Conservation (phyloP, 1,139 yeast species). For the Magnusiomyces sp. region DNA sequence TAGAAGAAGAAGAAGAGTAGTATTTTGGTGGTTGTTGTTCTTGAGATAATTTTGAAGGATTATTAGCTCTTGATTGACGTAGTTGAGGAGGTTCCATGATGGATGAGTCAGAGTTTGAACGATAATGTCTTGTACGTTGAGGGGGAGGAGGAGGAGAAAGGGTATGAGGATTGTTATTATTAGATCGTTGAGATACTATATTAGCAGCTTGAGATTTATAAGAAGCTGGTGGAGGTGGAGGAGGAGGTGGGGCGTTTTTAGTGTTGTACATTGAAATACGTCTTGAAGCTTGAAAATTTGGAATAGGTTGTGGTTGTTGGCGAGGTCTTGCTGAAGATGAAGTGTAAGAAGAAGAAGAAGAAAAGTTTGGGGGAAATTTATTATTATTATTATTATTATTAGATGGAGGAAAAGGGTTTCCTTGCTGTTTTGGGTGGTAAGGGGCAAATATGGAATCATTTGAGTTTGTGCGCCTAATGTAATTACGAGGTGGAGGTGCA, state of each 20-base stretch:
- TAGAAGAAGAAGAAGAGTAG: background rate
- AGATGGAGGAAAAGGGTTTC: background rate
- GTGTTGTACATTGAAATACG: too few relatives aligned
- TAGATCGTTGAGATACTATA: background rate
- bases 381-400: too few relatives aligned
- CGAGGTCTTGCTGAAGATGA: background rate
- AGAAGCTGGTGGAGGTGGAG: conserved; percentile 3
- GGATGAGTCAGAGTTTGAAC: conserved; percentile 26
- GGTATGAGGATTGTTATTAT: conserved; percentile 1
- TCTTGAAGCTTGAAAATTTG: background rate
- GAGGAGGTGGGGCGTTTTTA: conserved; percentile 1
- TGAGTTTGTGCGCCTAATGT: conserved; percentile 10
- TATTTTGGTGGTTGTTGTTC: background rate
- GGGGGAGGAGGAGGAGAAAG: conserved; percentile 1
- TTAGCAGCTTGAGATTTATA: conserved; percentile 4
- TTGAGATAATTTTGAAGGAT: background rate
- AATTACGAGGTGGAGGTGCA: background rate
- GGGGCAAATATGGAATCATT: conserved; percentile 12
- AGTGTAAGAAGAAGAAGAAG: background rate
- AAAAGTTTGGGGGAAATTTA: background rate
- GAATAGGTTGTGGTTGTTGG: background rate
- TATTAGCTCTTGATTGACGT: conserved; percentile 7
- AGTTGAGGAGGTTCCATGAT: conserved; percentile 18
- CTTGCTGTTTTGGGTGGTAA: background rate
- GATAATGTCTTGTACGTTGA: conserved; percentile 8